Base-by-base conservation (phyloP, 2,329 filamentous ascomycete species). In the Neofusicoccum ribis region DNA sequence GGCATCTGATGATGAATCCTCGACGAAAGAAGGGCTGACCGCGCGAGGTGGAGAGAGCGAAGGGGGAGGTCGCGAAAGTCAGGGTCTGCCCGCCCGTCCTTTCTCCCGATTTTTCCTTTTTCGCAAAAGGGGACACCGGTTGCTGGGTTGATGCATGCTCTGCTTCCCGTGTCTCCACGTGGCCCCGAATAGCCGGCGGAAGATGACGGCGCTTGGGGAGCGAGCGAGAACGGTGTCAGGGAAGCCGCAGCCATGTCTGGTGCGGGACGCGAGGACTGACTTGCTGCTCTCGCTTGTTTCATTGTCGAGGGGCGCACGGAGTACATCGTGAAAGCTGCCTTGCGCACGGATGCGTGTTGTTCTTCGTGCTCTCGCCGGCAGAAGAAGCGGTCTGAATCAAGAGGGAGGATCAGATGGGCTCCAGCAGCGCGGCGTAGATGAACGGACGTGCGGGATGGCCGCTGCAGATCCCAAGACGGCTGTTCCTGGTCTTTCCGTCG, bases 91-190 rank as follows among this genome's bases (percentile, higher is more conserved):
- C 23, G 27, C 52, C 23, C 20, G 14, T 39, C 37, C 5, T 12
- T 27, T 7, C 20, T 11, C 14, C 9, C 14, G 37, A 17, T 2
- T 15, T 43, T 20, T 27, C 14, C 31, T 43, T 15, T 9, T 9
- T 36, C 37, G 36, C 37, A 43, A 56, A 23, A 12, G 36, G 52
- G 15, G 27, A 31, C 27, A 15, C 52, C n/a, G 17, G 37, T 27
- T 15, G 20, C 52, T 23, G 37, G 52, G 52, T 56, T 56, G 52
- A 56, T 56, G 52, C 52, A 43, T 56, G 52, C 11, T 3, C 52
- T 15, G 37, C 36, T 14, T 9, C n/a, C 36, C 52, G 36, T 37
- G 11, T 39, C 11, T 31, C 54, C 41, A 59, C 41, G 39, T 34
- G 3, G 39, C 39, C 39, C 12, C 14, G 23, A 44, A 59, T 43